Evolutionary conservation across 768 basidiomycete species (phyloP), one percentile per base, ranked within the genome.

Genomic region (Mycena galericulata): DNA sequence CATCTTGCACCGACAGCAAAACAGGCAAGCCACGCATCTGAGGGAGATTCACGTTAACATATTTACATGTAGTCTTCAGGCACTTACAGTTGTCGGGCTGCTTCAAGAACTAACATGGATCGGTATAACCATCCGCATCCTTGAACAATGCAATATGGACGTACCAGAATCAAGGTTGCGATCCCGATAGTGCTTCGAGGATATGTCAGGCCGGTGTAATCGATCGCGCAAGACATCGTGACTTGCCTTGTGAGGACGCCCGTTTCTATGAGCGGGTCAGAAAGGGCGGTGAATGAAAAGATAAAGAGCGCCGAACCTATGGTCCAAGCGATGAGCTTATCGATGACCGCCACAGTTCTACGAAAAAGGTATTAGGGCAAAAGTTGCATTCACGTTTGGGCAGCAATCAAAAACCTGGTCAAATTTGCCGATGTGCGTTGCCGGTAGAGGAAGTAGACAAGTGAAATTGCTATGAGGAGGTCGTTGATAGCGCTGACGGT

Each of bases 21-120:
- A 64, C 69, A 70, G 38, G 69, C 65, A 24, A 70, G 53, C 69
- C 69, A 70, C 32, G 66, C 53, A 17, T 50, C 67, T 68, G 29
- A 45, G 26, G 24, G 26, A 17, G 4, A 29, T 24, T 36, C 36
- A 15, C 17, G 18, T 24, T 61, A 15, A 34, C 32, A 15, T 22
- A 47, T 47, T 24, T 26, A 24, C 24, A 47, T 47, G 15, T 26
- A 24, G 14, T 30, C 9, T 17, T 1, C 6, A n/a, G 26, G 7
- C 9, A 18, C 49, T n/a, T 22, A 70, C 64, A 66, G 47, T 51
- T 70, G n/a, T 55, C 40, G n/a, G n/a, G n/a, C n/a, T n/a, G n/a
- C 32, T 62, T 70, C 69, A 70, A 62, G 18, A 51, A 9, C 50
- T 18, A 2, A 45, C 15, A 17, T 29, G 51, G 3, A 45, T 17